A percentile compares a stretch with the other conserved stretches of the same genome.
Conservation (phyloP, 306 rosid genomes). For the Castanopsis chinensis region DNA sequence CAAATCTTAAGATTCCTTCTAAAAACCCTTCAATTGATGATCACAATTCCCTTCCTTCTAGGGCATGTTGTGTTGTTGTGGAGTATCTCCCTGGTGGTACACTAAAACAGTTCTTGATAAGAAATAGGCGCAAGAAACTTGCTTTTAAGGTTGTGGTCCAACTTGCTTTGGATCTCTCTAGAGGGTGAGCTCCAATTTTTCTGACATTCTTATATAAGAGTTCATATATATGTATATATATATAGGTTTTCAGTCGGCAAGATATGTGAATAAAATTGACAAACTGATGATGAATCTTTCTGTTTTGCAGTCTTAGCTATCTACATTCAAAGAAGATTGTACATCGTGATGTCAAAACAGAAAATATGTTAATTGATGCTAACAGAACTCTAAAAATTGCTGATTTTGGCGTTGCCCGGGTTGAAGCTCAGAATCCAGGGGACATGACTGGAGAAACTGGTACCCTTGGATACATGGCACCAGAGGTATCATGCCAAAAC, state of each 20-base stretch:
- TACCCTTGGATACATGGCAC: constrained; percentile 83
- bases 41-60: constrained; percentile 41
- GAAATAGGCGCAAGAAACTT: constrained; percentile 53
- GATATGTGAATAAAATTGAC: background rate
- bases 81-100: constrained; percentile 63
- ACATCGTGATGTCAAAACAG: constrained; percentile 74
- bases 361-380: constrained; percentile 55
- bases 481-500: constrained; percentile 45
- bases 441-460: constrained; percentile 91
- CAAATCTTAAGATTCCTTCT: constrained; percentile 59
- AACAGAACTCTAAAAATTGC: constrained; percentile 50
- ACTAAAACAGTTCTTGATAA: constrained; percentile 51
- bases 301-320: constrained; percentile 54
- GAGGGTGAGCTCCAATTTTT: constrained; percentile 47
- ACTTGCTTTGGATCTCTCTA: constrained; percentile 61
- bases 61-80: constrained; percentile 73
- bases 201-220: background rate
- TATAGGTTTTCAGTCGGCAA: background rate
- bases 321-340: constrained; percentile 67
- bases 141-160: constrained; percentile 53
- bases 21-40: constrained; percentile 40
- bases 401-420: constrained; percentile 80
- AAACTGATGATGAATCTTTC: background rate
- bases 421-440: constrained; percentile 73
- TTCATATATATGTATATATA: background rate